phyloP scores from a whole-genome alignment of 495 filamentous ascomycete genomes.

The Lasiosphaeria ovina region DNA sequence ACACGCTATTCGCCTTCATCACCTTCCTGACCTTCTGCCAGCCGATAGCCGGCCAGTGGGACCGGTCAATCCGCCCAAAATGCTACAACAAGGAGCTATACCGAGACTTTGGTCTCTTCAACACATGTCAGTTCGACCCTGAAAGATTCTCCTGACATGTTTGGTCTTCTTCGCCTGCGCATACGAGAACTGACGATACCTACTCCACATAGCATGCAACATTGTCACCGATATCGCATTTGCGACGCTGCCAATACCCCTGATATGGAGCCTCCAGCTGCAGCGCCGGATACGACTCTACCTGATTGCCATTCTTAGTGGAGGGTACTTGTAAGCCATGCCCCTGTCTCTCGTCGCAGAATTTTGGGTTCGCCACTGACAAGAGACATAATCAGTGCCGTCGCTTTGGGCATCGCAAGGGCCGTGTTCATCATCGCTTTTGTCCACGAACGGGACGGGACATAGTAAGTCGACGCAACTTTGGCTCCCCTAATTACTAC shows the following conservation, averaged over 20 bases:
- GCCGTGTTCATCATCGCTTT: slow-evolving; percentile 31
- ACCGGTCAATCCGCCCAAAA: slow-evolving; percentile 20
- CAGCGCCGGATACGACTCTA: slow-evolving; percentile 38
- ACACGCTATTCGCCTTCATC: slow-evolving; percentile 34
- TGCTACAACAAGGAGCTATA: slow-evolving; percentile 36
- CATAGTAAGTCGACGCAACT: slow-evolving; percentile 17
- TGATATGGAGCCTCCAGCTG: slow-evolving; percentile 46
- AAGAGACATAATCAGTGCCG: slow-evolving; percentile 21
- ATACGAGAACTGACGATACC: background rate
- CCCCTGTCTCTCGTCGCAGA: background rate
- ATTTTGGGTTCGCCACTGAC: background rate
- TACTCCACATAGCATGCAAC: slow-evolving; percentile 32
- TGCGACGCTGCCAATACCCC: slow-evolving; percentile 43
- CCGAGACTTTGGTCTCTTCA: slow-evolving; percentile 37
- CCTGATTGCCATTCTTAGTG: slow-evolving; percentile 42
- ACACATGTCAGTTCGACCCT: slow-evolving; percentile 29
- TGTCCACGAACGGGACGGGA: slow-evolving; percentile 26
- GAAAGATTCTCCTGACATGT: background rate
- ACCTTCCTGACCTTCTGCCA: slow-evolving; percentile 38
- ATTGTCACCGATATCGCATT: slow-evolving; percentile 49
- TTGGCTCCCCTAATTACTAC: too few relatives aligned
- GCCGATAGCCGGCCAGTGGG: slow-evolving; percentile 37
- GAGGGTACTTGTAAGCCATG: slow-evolving; percentile 41
- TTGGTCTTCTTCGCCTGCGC: background rate
- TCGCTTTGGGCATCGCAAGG: slow-evolving; percentile 30